Evolutionary conservation across 2,329 filamentous ascomycete species (phyloP).

Genomic region (Aspergillus ochraceus): DNA sequence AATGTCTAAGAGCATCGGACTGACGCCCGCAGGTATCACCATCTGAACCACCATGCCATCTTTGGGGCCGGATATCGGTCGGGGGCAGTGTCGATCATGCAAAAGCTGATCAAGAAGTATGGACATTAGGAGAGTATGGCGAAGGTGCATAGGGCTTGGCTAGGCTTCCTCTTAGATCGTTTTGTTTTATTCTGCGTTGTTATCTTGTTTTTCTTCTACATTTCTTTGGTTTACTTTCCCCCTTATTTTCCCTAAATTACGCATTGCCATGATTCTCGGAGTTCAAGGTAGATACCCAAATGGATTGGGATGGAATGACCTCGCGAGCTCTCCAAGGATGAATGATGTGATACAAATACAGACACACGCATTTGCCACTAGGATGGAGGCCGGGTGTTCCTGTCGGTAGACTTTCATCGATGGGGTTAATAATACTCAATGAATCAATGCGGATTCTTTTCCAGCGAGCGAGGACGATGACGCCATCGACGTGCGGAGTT

Average conservation of each 20-base stretch:
- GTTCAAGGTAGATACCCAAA: background rate
- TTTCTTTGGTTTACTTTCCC: too few relatives aligned
- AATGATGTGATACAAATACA: background rate
- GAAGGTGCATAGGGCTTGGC: background rate
- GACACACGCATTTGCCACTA: too few relatives aligned
- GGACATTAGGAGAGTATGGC: conserved; percentile 32
- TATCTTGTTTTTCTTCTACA: too few relatives aligned
- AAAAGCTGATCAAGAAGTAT: conserved; percentile 71
- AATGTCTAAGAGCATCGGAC: background rate
- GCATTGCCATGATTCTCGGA: background rate
- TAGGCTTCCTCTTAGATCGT: too few relatives aligned
- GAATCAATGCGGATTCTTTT: background rate
- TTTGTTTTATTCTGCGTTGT: too few relatives aligned
- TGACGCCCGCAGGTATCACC: conserved; percentile 67
- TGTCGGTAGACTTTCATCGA: background rate
- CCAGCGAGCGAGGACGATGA: background rate
- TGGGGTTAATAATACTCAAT: conserved; percentile 7
- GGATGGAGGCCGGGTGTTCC: too few relatives aligned
- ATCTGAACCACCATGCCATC: conserved; percentile 82
- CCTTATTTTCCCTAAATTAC: too few relatives aligned
- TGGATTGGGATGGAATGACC: background rate
- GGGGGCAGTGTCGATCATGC: conserved; percentile 79
- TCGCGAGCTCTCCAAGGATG: background rate
- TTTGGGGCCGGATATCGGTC: conserved; percentile 78
- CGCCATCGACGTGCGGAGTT: conserved; percentile 7